Conservation (phyloP, 2,329 filamentous ascomycete genomes). For the Eutypa lata region DNA sequence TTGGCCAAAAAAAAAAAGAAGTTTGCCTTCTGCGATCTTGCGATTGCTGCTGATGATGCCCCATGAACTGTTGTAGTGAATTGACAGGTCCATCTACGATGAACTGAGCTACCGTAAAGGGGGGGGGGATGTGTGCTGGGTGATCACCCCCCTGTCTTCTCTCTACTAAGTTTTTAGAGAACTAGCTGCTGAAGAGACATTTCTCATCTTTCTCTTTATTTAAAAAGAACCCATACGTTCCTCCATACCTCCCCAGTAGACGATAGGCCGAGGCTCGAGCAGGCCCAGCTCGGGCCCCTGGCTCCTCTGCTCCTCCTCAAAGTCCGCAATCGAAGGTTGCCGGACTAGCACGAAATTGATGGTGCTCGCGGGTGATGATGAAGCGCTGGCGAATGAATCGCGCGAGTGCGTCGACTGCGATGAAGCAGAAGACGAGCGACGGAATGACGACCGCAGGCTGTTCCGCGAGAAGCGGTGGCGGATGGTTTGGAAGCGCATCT, state of each 20-base stretch:
- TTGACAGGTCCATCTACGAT: no score
- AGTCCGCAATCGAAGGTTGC: slow-evolving; percentile 54
- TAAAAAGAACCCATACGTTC: slow-evolving; percentile 50
- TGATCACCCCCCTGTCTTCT: no score
- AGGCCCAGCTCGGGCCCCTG: slow-evolving; percentile 53
- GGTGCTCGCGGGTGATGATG: slow-evolving; percentile 42
- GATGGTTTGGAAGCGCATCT: slow-evolving; percentile 50
- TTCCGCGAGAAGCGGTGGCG: slow-evolving; percentile 48
- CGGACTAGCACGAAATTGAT: slow-evolving; percentile 59
- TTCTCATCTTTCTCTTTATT: no score
- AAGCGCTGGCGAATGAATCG: slow-evolving; percentile 42
- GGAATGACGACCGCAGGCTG: slow-evolving; percentile 49
- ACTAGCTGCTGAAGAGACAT: no score
- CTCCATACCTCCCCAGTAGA: slow-evolving; percentile 62
- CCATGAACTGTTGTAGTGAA: no score
- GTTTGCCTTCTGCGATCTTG: background rate
- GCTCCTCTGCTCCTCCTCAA: slow-evolving; percentile 54
- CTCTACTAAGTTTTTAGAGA: no score
- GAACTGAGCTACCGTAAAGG: no score
- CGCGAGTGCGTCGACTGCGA: slow-evolving; percentile 38
- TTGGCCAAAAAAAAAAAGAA: background rate
- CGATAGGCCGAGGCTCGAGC: slow-evolving; percentile 59
- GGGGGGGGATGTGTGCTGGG: no score
- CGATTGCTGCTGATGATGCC: no score
- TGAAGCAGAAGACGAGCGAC: slow-evolving; percentile 47